Evolutionary conservation across 108 stramenopile species (phyloP), one percentile per base, ranked within the genome.

Genomic region (Tribonema minus): DNA sequence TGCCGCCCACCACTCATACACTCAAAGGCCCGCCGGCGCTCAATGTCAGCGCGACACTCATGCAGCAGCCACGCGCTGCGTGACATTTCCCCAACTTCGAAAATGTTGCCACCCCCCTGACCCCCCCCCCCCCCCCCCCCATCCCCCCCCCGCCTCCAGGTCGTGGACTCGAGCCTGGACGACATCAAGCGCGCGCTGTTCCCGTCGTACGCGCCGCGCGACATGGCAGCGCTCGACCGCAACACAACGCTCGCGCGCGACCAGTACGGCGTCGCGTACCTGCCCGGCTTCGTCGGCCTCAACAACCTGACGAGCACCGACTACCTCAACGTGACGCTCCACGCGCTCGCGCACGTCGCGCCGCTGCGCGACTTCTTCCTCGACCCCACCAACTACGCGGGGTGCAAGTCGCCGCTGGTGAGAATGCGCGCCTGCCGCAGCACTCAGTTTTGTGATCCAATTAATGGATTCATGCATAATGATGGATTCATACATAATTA

Each of bases 301-400:
- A 97, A 95, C 86, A 96, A 96, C 86, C 81, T 96, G 39, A 82
- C 89, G 66, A 88, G 89, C 77, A 94, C 98, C 0, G 98, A 99
- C 84, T 93, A 91, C 75, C 82, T 97, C 67, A 97, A 93, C 72
- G 90, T 90, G 15, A 76, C 63, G 26, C 90, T 99, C 46, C 96
- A 97, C 82, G 91, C 92, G 0, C 85, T 99, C 73, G 92, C 86
- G 0, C 95, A 94, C 80, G 95, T 99, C 2, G 66, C 67, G 39
- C 96, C 96, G 0, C 71, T 99, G 31, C 84, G 98, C 27, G 89
- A 98, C 84, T 97, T 86, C 76, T 99, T 97, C 86, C 86, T 99
- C 27, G 39, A 67, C n/a, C 84, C 81, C 27, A 20, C 32, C 23
- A 78, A 85, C 82, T 86, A 86, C 76, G 54, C 32, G 37, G 37